Evolutionary conservation across 2,329 filamentous ascomycete species (phyloP).

Genomic region (Colletotrichum salicis): DNA sequence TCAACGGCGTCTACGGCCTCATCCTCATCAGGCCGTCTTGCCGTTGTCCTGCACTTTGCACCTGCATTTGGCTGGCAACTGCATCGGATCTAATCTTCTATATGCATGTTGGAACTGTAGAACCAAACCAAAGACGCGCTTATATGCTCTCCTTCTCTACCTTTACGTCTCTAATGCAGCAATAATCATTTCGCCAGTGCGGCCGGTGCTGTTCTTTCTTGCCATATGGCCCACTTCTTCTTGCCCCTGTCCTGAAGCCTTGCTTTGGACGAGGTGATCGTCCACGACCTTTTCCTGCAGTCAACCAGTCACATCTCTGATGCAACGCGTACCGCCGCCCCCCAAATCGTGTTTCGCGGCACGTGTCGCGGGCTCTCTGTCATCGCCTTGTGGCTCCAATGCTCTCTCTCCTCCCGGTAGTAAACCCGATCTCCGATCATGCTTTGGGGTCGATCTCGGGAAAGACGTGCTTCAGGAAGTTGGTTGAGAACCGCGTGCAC

Average conservation of each 20-base stretch:
- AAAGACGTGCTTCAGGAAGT: slow-evolving; percentile 74
- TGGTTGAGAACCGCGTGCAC: slow-evolving; percentile 78
- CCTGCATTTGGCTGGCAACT: neutral
- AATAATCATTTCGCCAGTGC: slow-evolving; percentile 15
- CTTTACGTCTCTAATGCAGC: neutral
- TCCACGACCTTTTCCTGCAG: neutral
- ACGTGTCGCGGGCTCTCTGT: neutral
- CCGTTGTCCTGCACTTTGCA: neutral
- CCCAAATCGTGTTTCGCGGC: neutral
- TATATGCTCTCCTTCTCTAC: slow-evolving; percentile 12
- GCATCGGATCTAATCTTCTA: neutral
- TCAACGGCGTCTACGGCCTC: slow-evolving; percentile 2
- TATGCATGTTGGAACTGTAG: slow-evolving; percentile 2
- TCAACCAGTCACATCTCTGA: neutral
- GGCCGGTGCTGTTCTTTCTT: slow-evolving; percentile 5
- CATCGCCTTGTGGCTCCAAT: neutral
- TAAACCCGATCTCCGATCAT: neutral
- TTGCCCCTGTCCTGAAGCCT: slow-evolving; percentile 1
- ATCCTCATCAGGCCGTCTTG: neutral
- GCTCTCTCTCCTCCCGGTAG: neutral
- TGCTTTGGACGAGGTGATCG: neutral
- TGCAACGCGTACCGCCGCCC: neutral
- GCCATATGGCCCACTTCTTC: slow-evolving; percentile 6
- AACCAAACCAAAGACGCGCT: slow-evolving; percentile 29
- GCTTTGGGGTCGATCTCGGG: slow-evolving; percentile 44